phyloP scores from a whole-genome alignment of 1,284 basidiomycete species.

The Termitomyces sp. region DNA sequence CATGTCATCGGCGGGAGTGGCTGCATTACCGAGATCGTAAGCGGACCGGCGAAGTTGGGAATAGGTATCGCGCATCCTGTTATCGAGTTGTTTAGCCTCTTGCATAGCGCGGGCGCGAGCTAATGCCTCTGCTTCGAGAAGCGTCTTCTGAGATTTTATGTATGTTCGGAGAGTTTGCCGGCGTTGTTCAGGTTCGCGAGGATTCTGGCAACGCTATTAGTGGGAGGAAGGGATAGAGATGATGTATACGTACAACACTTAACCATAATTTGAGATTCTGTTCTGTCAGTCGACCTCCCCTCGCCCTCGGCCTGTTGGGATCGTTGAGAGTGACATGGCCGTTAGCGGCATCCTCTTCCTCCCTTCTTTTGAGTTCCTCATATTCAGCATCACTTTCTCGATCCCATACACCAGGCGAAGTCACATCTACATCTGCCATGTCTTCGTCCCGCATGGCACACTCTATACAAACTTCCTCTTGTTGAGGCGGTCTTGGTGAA shows the following conservation, averaged over 20 bases:
- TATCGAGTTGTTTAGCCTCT: constrained; percentile 70
- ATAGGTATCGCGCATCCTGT: constrained; percentile 70
- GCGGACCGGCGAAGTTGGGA: constrained; percentile 71
- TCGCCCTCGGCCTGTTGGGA: constrained; percentile 52
- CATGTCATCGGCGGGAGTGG: constrained; percentile 45
- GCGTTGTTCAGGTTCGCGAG: constrained; percentile 72
- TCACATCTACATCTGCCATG: constrained; percentile 93
- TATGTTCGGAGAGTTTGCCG: constrained; percentile 69
- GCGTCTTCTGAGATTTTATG: constrained; percentile 62
- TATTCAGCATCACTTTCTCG: constrained; percentile 83
- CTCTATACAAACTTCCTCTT: constrained; percentile 88
- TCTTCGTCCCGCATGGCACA: constrained; percentile 99
- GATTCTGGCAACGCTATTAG: constrained; percentile 49
- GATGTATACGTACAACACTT: constrained; percentile 57
- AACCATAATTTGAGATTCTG: constrained; percentile 84
- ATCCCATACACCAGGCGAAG: constrained; percentile 85
- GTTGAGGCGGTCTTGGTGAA: constrained; percentile 40
- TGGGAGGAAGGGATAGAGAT: constrained; percentile 7
- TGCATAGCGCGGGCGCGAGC: constrained; percentile 72
- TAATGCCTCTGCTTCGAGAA: constrained; percentile 71
- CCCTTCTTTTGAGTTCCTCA: constrained; percentile 73
- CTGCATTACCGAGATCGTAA: constrained; percentile 53
- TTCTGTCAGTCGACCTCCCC: constrained; percentile 71
- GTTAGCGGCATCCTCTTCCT: constrained; percentile 60
- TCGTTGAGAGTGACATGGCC: constrained; percentile 42